phyloP scores from a whole-genome alignment of 2,329 filamentous ascomycete species.

The Colletotrichum sp. region DNA sequence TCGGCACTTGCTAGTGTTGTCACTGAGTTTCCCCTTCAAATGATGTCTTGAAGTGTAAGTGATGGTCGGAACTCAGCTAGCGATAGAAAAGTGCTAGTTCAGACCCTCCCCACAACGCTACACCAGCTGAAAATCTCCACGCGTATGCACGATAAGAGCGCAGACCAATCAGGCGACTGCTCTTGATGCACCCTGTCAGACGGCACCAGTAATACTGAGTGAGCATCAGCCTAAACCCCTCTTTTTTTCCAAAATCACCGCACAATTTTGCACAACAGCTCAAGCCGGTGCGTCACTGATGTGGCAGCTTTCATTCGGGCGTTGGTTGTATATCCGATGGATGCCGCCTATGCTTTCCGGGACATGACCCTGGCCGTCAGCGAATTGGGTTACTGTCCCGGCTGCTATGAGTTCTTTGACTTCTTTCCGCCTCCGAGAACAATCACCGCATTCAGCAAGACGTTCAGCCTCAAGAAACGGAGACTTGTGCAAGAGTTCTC shows the following conservation, averaged over 20 bases:
- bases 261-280: background rate
- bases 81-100: background rate
- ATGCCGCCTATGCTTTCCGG: background rate
- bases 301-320: background rate
- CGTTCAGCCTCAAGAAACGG: background rate
- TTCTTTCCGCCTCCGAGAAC: background rate
- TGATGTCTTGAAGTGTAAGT: background rate
- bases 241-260: background rate
- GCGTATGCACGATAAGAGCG: background rate
- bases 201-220: background rate
- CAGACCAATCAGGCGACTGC: background rate
- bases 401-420: background rate
- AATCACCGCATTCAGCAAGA: background rate
- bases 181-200: background rate
- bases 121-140: background rate
- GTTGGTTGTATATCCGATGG: background rate
- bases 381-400: background rate
- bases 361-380: background rate
- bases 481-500: background rate
- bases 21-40: background rate
- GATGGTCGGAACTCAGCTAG: background rate
- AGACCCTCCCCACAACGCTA: background rate
- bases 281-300: background rate
- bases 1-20: too few species aligned
- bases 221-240: background rate